A percentile compares a stretch with the other conserved stretches of the same genome.
Conservation (phyloP, 2,329 filamentous ascomycete species). For the Penicillium sp. region DNA sequence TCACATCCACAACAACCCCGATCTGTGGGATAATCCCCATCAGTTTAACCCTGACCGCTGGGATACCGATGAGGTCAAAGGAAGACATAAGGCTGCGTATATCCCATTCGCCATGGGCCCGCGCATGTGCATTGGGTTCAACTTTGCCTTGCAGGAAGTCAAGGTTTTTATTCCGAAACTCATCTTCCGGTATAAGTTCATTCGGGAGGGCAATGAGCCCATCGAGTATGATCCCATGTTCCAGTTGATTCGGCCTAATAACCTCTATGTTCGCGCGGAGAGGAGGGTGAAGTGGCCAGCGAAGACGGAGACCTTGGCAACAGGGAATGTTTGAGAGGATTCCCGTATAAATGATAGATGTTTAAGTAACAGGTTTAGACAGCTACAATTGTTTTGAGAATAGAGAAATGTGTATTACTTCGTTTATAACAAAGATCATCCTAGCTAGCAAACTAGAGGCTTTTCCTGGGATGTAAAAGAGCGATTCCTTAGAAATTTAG, state of each 20-base stretch:
- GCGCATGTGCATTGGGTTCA: too few relatives aligned
- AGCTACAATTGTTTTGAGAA: not conserved
- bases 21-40: too few relatives aligned
- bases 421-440: not conserved
- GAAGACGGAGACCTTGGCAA: not conserved
- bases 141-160: slow-evolving; percentile 48
- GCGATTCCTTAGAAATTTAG: not conserved
- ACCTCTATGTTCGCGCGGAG: slow-evolving; percentile 27
- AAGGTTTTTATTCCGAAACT: slow-evolving; percentile 59
- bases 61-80: too few relatives aligned
- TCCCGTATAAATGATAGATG: not conserved
- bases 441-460: too few relatives aligned
- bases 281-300: slow-evolving; percentile 18
- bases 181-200: slow-evolving; percentile 60
- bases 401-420: not conserved
- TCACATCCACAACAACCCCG: too few relatives aligned
- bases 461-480: not conserved
- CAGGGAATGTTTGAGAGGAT: not conserved
- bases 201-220: slow-evolving; percentile 48
- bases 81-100: too few relatives aligned
- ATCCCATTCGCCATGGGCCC: too few relatives aligned
- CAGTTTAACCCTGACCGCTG: too few relatives aligned
- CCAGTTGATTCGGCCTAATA: slow-evolving; percentile 29
- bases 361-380: not conserved
- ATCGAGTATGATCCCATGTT: slow-evolving; percentile 44